Base-by-base conservation (phyloP, 1,284 basidiomycete species). In the Afroboletus lepidellus region DNA sequence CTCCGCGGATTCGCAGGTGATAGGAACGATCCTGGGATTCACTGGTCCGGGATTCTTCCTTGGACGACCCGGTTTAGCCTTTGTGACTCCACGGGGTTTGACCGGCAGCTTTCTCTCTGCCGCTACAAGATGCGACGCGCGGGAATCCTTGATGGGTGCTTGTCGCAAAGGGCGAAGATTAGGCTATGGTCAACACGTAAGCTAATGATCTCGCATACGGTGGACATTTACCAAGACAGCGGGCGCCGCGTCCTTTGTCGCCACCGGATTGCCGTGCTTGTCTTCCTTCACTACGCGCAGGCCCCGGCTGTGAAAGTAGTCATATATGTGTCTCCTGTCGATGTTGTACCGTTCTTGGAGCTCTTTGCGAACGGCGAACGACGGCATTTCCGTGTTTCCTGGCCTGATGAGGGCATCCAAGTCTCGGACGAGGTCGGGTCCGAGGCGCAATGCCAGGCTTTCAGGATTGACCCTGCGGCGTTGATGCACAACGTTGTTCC, bases 291-390 rank as follows among this genome's bases (percentile, higher is more conserved):
- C 79, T 32, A 85, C 84, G 29, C 85, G 78, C 45, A 88, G 67
- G 33, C 85, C 85, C 77, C 69, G 65, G 59, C 66, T 69, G 52
- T 87, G 86, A 67, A 86, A 87, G 66, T 87, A 88, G 64, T 88
- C 86, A 61, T 88, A 88, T 57, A 88, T 81, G 57, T 87, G 85
- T 57, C 86, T 73, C 57, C 86, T 74, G 63, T 88, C 85, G 50
- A 86, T 81, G 53, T 73, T 75, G 64, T 84, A 85, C 46, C 80
- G 77, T 60, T 80, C 76, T 65, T 88, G 86, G 29, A 88, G 77
- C 56, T 78, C 79, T 58, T 84, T 84, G 51, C 86, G 77, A 46
- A 82, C 72, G n/a, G 78, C 74, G 60, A 87, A 88, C 12, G 79
- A 77, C 13, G 86, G 85, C 85, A 88, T 88, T 57, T 78, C 77